Conservation (phyloP, 345 rosid species). For the Odontarrhena argentea region DNA sequence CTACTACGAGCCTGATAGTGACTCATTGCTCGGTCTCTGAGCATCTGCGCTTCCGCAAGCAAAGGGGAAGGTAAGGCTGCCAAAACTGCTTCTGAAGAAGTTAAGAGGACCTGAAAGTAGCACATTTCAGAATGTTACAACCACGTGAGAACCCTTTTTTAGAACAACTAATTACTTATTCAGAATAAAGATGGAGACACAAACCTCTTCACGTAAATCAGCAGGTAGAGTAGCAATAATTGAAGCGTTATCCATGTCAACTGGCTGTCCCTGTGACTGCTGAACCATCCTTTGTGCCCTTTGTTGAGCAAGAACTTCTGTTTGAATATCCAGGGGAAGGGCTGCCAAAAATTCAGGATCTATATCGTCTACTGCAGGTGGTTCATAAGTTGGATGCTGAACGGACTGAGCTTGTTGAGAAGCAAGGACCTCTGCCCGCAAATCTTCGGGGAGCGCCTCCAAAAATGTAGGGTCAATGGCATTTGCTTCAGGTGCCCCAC, state of each 20-base stretch:
- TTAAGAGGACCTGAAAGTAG: slow-evolving; percentile 76
- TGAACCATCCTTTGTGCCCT: slow-evolving; percentile 88
- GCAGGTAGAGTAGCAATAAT: slow-evolving; percentile 97
- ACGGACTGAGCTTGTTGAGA: slow-evolving; percentile 95
- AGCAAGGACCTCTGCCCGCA: slow-evolving; percentile 94
- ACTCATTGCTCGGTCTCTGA: slow-evolving; percentile 97
- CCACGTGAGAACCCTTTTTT: slow-evolving; percentile 15
- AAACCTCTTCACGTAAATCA: slow-evolving; percentile 97
- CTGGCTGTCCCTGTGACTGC: slow-evolving; percentile 95
- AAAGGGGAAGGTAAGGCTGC: slow-evolving; percentile 91
- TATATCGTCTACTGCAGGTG: slow-evolving; percentile 90
- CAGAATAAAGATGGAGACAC: slow-evolving; percentile 31
- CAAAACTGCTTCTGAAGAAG: slow-evolving; percentile 92
- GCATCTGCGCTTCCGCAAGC: slow-evolving; percentile 97
- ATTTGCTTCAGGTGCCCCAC: slow-evolving; percentile 61
- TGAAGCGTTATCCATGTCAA: slow-evolving; percentile 98
- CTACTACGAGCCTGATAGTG: slow-evolving; percentile 88
- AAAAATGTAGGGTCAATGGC: slow-evolving; percentile 95
- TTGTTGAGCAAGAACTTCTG: slow-evolving; percentile 98
- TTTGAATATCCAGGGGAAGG: slow-evolving; percentile 97
- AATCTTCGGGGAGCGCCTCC: slow-evolving; percentile 93
- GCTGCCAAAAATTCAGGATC: slow-evolving; percentile 99
- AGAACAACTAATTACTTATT: neutral
- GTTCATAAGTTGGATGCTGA: slow-evolving; percentile 80
- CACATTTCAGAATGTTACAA: slow-evolving; percentile 29